Evolutionary conservation across 768 basidiomycete genomes (phyloP).

Genomic region (Russula olivacea): DNA sequence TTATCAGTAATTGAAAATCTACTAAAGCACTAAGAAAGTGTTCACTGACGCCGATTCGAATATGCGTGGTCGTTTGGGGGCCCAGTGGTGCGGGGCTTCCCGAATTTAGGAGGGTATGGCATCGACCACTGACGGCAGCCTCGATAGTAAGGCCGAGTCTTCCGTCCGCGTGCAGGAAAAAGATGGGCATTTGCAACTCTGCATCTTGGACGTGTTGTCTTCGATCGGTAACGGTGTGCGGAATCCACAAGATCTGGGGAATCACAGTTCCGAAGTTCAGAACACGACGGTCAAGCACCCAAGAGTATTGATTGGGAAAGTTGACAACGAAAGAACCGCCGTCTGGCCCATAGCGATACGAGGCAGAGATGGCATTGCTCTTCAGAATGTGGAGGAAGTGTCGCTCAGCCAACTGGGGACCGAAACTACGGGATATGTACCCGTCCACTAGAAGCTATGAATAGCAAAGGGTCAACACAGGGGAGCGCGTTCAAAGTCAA

Average conservation of each 20-base stretch:
- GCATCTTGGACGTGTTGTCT: slow-evolving; percentile 12
- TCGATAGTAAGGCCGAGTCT: slow-evolving; percentile 12
- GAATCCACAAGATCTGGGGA: no score
- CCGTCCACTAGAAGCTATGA: slow-evolving; percentile 14
- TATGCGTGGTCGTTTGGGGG: not conserved
- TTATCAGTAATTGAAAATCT: not conserved
- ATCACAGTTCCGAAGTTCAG: no score
- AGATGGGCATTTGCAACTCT: slow-evolving; percentile 15
- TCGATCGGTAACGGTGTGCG: not conserved
- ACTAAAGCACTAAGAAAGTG: not conserved
- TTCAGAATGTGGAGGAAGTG: slow-evolving; percentile 4
- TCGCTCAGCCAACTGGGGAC: not conserved
- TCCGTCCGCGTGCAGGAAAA: slow-evolving; percentile 4
- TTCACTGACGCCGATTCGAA: slow-evolving; percentile 14
- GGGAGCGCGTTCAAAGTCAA: not conserved
- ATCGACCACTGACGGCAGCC: not conserved
- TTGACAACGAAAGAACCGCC: not conserved
- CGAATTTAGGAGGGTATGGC: not conserved
- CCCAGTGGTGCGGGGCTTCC: not conserved
- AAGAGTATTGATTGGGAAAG: no score
- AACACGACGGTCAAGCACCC: no score
- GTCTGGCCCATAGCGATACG: not conserved
- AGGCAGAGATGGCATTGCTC: not conserved
- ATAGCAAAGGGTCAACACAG: not conserved
- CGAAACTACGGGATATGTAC: slow-evolving; percentile 3